Evolutionary conservation across 2,329 filamentous ascomycete genomes (phyloP).

Genomic region (Pyrenophora seminiperda): DNA sequence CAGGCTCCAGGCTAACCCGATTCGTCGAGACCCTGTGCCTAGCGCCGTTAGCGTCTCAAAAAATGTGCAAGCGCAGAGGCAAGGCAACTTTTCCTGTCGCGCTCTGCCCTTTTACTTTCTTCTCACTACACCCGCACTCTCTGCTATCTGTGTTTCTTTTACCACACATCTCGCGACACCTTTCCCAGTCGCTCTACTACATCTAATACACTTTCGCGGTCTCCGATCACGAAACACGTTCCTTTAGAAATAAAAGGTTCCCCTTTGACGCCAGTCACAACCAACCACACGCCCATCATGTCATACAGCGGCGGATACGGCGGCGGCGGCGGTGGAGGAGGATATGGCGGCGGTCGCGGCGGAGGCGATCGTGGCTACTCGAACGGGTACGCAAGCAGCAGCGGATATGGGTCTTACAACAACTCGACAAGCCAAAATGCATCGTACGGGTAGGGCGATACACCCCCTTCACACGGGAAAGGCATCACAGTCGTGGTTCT

Average conservation of each 20-base stretch:
- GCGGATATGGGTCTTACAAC: constrained; percentile 52
- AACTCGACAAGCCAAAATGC: constrained; percentile 53
- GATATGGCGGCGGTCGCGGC: constrained; percentile 53
- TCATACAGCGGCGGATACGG: constrained; percentile 65
- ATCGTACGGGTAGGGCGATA: constrained; percentile 52
- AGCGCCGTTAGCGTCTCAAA: constrained; percentile 20
- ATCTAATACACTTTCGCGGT: constrained; percentile 20
- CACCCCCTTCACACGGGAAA: constrained; percentile 46
- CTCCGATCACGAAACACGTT: constrained; percentile 26
- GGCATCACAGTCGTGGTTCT: constrained; percentile 47
- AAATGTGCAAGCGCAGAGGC: constrained; percentile 32
- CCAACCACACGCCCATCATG: constrained; percentile 58
- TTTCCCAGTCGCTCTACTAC: constrained; percentile 30
- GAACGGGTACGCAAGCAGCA: constrained; percentile 58
- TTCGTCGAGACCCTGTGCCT: constrained; percentile 12
- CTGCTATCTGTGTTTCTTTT: constrained; percentile 25
- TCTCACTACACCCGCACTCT: constrained; percentile 25
- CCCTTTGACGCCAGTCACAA: constrained; percentile 42
- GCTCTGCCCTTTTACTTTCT: constrained; percentile 18
- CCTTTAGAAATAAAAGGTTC: constrained; percentile 21
- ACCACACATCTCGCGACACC: constrained; percentile 31
- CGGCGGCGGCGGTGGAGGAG: constrained; percentile 56
- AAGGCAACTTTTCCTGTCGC: constrained; percentile 33
- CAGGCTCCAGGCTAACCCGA: constrained; percentile 9
- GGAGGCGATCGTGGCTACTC: constrained; percentile 58